Evolutionary conservation across 2,329 filamentous ascomycete species (phyloP), one percentile per base, ranked within the genome.

Genomic region (Xylariaceae sp.): DNA sequence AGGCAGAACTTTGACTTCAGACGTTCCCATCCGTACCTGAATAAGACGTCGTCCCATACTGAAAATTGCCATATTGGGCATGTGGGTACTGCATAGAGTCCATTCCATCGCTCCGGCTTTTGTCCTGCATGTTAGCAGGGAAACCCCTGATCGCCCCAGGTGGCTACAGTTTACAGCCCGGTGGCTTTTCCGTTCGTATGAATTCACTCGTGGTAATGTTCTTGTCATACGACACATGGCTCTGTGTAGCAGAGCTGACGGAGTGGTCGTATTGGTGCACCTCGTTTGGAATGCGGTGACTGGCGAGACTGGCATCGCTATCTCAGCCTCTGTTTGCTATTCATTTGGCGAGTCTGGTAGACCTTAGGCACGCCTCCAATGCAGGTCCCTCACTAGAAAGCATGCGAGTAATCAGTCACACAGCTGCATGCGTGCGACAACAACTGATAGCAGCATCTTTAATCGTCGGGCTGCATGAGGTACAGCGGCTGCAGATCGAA

Each of bases 21-120:
- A 22, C 32, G 19, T 15, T 43, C 11, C 10, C 40, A 48, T 44
- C 31, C 32, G 12, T 17, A n/a, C 17, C 22, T 27, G 7, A 27
- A 27, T 27, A 27, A 27, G 22, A 27, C 7, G 22, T 27, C 22
- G 22, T 39, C 39, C n/a, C 14, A 45, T 38, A 5, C 42, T 17
- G 46, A 44, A 53, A 52, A 45, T 46, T 53, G 54, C 54, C 56
- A 44, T 52, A 57, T 52, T 42, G 47, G 51, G 49, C 52, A 49
- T 51, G 52, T 57, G 54, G 54, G 33, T 49, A 47, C 22, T 7
- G 22, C 4, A 27, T 27, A 49, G 55, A 33, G 51, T 48, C 46
- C 35, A 36, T 18, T 22, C 41, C 40, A 46, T 43, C 33, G 7
- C 32, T 32, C 39, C 44, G 40, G 33, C 22, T 9, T 30, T 50